These are phyloP conservation scores for Cystofilobasidium capitatum DNA, from an alignment of 768 basidiomycete genomes.

Conservation along the genomic window DNA sequence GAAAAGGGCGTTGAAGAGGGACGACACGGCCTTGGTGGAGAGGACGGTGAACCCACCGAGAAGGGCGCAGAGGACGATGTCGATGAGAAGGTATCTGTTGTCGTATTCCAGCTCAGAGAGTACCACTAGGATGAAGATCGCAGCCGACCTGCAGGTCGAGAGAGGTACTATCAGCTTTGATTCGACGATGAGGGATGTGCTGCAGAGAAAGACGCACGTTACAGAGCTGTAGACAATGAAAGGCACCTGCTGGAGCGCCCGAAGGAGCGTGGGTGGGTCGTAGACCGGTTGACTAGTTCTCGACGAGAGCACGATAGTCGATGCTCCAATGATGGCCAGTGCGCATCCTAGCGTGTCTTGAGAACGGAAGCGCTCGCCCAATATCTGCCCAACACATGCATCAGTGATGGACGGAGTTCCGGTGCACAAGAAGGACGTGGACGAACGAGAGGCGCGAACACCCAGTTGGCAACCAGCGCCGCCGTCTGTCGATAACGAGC, in stretches of 20 bases:
- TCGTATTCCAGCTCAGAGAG: constrained; percentile 61
- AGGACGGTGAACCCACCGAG: constrained; percentile 47
- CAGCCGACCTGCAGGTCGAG: not conserved
- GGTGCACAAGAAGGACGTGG: not conserved
- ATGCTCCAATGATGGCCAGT: constrained; percentile 75
- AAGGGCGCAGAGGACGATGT: constrained; percentile 71
- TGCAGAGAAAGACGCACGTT: constrained; percentile 45
- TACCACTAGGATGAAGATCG: constrained; percentile 47
- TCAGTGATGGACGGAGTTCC: not conserved
- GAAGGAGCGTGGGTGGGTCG: constrained; percentile 56
- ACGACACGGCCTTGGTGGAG: constrained; percentile 83
- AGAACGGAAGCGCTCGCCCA: constrained; percentile 60
- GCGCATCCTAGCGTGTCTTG: constrained; percentile 47
- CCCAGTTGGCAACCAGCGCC: constrained; percentile 88
- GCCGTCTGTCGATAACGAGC: constrained; percentile 46
- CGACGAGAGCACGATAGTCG: constrained; percentile 81
- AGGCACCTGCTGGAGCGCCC: constrained; percentile 57
- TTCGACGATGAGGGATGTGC: too few relatives aligned
- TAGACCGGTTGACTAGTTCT: constrained; percentile 42
- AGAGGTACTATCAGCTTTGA: not conserved
- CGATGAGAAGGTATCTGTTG: constrained; percentile 62
- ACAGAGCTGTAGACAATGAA: constrained; percentile 63
- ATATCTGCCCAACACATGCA: not conserved
- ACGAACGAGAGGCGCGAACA: constrained; percentile 74
- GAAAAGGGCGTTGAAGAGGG: constrained; percentile 54